Base-by-base conservation (phyloP, 345 rosid genomes). In the Euclidium syriacum region DNA sequence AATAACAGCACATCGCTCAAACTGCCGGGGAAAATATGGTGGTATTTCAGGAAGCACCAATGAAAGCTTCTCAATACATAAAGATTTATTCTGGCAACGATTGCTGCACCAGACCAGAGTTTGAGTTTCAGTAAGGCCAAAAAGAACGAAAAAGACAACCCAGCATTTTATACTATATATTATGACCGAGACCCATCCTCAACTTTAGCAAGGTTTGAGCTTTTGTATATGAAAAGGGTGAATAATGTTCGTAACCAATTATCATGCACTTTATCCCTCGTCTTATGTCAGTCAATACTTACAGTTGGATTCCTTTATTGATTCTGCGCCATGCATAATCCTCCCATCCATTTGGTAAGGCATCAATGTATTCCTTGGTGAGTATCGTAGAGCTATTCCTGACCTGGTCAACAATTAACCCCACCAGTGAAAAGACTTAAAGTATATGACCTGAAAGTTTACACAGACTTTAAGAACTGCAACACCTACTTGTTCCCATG, bases 291-390 rank as follows among this genome's bases (percentile, higher is more conserved):
- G 62, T 33, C 8, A 64, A 54, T 22, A 78, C 99, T 72, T 75
- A 95, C 96, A 95, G 89, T 22, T 65, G 85, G 42, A 80, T 72
- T 77, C 96, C 97, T 73, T 88, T 90, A 70, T 95, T 95, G 74
- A 95, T 88, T 76, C 95, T 79, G 35, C 73, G 97, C 99, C 99
- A 95, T 0, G 97, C 97, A 61, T 88, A 90, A 35, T 90, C 97
- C 76, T 90, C 86, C 99, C 97, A 95, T 52, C 94, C 99, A 76
- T 85, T 84, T 29, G 94, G 95, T 46, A 90, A 77, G 76, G 95
- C 84, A 76, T 86, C 94, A 68, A 90, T 86, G 76, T 78, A 95
- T 58, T 95, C 96, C 85, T 71, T 81, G n/a, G 96, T 88, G 58
- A 95, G 92, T 73, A 90, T 79, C 0, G 95, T 95, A 41, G 95